These are phyloP conservation scores for Citropsis articulata DNA, from an alignment of 345 rosid genomes.

Conservation along the genomic window DNA sequence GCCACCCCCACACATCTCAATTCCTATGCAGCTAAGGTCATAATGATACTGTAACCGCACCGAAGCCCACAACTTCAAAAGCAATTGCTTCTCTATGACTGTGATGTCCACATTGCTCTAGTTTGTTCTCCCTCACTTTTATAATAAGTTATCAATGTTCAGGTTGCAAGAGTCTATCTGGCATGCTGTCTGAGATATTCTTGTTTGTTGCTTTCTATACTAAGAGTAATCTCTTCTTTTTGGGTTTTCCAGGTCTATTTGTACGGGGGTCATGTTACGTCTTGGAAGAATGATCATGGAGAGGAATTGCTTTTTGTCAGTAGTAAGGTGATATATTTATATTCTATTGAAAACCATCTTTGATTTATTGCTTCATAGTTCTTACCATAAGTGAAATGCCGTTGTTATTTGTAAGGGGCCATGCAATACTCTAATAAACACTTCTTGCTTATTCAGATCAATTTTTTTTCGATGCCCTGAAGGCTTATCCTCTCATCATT, in stretches of 20 bases:
- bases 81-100: neutral
- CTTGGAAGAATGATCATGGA: slow-evolving; percentile 90
- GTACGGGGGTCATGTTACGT: slow-evolving; percentile 88
- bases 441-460: neutral
- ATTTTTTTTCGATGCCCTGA: neutral
- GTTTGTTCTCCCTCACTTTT: neutral
- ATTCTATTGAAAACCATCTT: neutral
- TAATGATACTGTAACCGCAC: neutral
- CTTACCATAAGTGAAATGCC: slow-evolving; percentile 3
- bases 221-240: neutral
- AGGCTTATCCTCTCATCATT: neutral
- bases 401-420: slow-evolving; percentile 21
- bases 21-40: neutral
- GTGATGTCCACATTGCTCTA: neutral
- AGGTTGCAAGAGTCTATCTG: neutral
- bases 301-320: slow-evolving; percentile 83
- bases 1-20: neutral
- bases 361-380: neutral
- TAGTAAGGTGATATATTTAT: slow-evolving; percentile 49
- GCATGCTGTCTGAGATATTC: neutral
- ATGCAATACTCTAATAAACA: neutral
- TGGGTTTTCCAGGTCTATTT: slow-evolving; percentile 60
- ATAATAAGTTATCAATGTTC: neutral
- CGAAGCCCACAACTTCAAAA: neutral
- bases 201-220: neutral